phyloP scores from a whole-genome alignment of 495 filamentous ascomycete species.

The Sabuloglossum arenarium region DNA sequence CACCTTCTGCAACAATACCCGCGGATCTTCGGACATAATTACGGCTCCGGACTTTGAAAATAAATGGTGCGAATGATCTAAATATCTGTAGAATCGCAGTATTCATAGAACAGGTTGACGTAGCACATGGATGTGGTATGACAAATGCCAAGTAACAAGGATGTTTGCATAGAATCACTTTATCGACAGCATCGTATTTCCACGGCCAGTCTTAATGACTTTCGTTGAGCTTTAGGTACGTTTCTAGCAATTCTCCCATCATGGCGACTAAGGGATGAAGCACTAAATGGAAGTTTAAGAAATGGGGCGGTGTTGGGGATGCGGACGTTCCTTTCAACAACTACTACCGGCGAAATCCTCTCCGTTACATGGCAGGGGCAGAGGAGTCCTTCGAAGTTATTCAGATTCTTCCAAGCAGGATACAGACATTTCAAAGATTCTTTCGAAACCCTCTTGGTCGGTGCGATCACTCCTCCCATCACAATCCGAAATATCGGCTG shows the following conservation, averaged over 20 bases:
- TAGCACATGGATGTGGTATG: no score
- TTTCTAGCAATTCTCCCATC: not conserved
- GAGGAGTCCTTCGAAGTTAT: not conserved
- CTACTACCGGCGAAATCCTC: not conserved
- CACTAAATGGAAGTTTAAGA: not conserved
- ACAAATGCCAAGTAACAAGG: not conserved
- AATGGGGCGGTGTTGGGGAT: not conserved
- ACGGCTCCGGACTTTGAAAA: not conserved
- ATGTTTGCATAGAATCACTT: not conserved
- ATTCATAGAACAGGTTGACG: no score
- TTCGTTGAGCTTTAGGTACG: not conserved
- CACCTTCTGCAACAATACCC: slow-evolving; percentile 36
- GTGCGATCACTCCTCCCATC: slow-evolving; percentile 52
- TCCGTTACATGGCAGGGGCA: not conserved
- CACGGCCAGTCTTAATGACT: no score
- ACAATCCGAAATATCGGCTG: slow-evolving; percentile 13
- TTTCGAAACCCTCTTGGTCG: slow-evolving; percentile 67
- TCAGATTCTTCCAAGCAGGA: not conserved
- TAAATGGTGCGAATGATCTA: not conserved
- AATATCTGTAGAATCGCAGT: no score
- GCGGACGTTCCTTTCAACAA: not conserved
- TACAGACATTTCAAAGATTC: slow-evolving; percentile 29
- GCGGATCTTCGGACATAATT: slow-evolving; percentile 29
- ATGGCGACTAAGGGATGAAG: not conserved
- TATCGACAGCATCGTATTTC: not conserved